Evolutionary conservation across 2,329 filamentous ascomycete species (phyloP).

Genomic region (Emericellopsis cladophorae): DNA sequence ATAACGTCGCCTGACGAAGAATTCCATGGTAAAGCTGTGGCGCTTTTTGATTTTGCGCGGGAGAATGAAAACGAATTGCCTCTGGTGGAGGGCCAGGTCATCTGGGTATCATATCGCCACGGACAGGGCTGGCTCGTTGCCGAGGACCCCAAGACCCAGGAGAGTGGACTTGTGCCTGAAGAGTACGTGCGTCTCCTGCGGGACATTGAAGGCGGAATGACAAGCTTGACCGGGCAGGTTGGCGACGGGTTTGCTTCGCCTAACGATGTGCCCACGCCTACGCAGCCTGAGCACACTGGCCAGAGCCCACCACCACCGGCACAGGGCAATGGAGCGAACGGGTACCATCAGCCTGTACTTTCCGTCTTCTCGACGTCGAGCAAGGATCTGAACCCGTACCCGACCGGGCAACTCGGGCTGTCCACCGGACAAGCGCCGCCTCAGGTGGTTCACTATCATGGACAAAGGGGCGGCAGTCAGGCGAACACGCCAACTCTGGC

Average conservation of each 20-base stretch:
- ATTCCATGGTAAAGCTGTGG: constrained; percentile 93
- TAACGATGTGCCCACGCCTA: constrained; percentile 47
- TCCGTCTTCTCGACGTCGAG: constrained; percentile 60
- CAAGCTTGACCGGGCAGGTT: constrained; percentile 52
- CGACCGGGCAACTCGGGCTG: constrained; percentile 49
- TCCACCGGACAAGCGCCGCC: constrained; percentile 50
- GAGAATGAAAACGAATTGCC: constrained; percentile 96
- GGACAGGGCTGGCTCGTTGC: constrained; percentile 96
- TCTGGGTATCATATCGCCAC: constrained; percentile 90
- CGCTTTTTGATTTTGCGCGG: constrained; percentile 85
- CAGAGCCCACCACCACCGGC: constrained; percentile 34
- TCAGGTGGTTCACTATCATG: constrained; percentile 56
- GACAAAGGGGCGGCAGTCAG: constrained; percentile 54
- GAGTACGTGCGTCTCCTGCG: constrained; percentile 87
- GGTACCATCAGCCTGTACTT: constrained; percentile 56
- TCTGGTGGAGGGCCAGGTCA: constrained; percentile 86
- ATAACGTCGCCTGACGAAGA: constrained; percentile 94
- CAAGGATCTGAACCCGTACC: constrained; percentile 56
- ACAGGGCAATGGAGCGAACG: constrained; percentile 36
- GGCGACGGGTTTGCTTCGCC: constrained; percentile 37
- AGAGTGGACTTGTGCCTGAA: constrained; percentile 90
- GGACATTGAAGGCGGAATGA: constrained; percentile 86
- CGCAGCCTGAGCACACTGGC: constrained; percentile 41
- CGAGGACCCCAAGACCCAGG: constrained; percentile 85
- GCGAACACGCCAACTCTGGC: constrained; percentile 49